Base-by-base conservation (phyloP, 2,329 filamentous ascomycete genomes). In the Fusarium graminum region DNA sequence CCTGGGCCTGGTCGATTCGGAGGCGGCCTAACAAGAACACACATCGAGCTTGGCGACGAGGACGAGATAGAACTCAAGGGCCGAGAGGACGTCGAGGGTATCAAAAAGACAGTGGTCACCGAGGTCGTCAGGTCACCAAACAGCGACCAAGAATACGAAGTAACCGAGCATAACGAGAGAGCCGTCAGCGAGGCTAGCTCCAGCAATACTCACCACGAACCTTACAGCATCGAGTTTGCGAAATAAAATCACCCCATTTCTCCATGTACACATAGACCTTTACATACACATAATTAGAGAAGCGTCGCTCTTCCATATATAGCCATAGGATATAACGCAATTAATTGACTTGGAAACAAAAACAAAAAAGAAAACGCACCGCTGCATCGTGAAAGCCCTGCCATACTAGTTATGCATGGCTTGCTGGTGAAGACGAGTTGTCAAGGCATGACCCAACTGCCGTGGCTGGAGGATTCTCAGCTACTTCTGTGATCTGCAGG, bases 21-120 rank as follows among this genome's bases (percentile, higher is more conserved):
- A n/a, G 59, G 57, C 7, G 65, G 56, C 6, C 52, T 71, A 3
- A 59, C 67, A 13, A 57, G 67, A 16, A 65, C 64, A 3, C 67
- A 70, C 36, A 70, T 80, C 34, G 70, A 74, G 55, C 64, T 73
- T 7, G 66, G 63, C 39, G 69, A 71, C 4, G 72, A 71, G 14
- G 63, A 75, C 16, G 60, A 73, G 41, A 68, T 72, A 7, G 68
- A 71, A 40, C 68, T 67, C 26, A 70, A 70, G 54, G 59, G 65
- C n/a, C 59, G 68, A 2, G 59, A 71, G 46, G 67, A 70, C 45
- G 47, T 69, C 9, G 59, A 68, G 10, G 68, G 68, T 7, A 71
- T 71, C 43, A 63, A 71, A 52, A 71, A 70, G 52, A 71, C 68
- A 4, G 52, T 71, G 10, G 63, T 71, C 11, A 71, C 68, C 14